A percentile compares a stretch with the other conserved stretches of the same genome.
phyloP scores from a whole-genome alignment of 164 flowering plant genomes.

The Aristolochia contorta region DNA sequence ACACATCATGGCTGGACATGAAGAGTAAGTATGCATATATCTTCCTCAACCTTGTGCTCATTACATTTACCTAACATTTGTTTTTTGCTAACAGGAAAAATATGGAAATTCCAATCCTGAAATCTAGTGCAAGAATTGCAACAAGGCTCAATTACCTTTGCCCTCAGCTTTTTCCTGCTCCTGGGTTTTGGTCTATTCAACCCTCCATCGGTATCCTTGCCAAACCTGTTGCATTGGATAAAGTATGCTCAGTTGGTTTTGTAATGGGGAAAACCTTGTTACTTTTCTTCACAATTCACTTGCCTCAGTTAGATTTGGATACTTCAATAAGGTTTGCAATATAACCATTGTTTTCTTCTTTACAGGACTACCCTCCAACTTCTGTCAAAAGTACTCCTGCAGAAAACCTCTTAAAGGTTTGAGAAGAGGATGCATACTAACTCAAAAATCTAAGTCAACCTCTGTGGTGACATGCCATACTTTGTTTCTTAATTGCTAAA shows the following conservation, averaged over 20 bases:
- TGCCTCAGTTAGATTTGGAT: too few relatives aligned
- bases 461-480: too few relatives aligned
- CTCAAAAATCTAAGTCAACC: neutral
- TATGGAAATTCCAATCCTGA: conserved; percentile 70
- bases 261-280: too few relatives aligned
- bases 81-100: conserved; percentile 49
- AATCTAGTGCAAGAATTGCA: conserved; percentile 76
- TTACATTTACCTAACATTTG: neutral
- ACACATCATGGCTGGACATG: conserved; percentile 95
- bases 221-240: too few relatives aligned
- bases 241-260: too few relatives aligned
- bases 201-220: conserved; percentile 8
- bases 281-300: too few relatives aligned
- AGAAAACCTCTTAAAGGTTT: conserved; percentile 94
- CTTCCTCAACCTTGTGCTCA: neutral
- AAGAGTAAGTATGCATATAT: conserved; percentile 32
- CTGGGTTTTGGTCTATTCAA: conserved; percentile 61
- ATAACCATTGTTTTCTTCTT: conserved; percentile 15
- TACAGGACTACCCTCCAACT: conserved; percentile 31
- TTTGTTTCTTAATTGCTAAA: too few relatives aligned
- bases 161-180: conserved; percentile 87
- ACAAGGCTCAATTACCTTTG: conserved; percentile 80
- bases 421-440: neutral
- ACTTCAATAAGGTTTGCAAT: neutral
- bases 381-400: conserved; percentile 38